Percentiles rank a stretch among this genome's conserved stretches.
These are phyloP conservation scores for Erigeron canadensis DNA, from an alignment of 129 eudicot species.

Conservation along the genomic window DNA sequence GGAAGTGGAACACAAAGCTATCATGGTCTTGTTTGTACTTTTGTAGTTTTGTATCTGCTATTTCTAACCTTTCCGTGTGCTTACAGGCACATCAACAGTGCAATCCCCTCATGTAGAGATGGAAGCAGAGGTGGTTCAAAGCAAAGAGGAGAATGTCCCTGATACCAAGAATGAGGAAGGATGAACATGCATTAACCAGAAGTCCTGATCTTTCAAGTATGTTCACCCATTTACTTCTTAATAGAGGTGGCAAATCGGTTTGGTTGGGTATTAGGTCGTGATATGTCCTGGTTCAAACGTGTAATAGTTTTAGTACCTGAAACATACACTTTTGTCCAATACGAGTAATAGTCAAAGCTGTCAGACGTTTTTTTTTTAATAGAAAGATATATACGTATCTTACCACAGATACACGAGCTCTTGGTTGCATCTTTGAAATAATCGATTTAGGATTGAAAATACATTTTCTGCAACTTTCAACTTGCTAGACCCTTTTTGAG, in stretches of 20 bases:
- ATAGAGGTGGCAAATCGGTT: not conserved
- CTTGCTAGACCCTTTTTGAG: no score
- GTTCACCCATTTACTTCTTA: not conserved
- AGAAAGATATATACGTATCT: no score
- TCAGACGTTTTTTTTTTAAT: no score
- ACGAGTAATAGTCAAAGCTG: no score
- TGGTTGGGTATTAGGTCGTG: not conserved
- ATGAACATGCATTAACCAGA: slow-evolving; percentile 23
- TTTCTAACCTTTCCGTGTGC: slow-evolving; percentile 1
- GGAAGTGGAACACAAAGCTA: not conserved
- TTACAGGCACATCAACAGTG: slow-evolving; percentile 28
- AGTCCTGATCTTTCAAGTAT: slow-evolving; percentile 27
- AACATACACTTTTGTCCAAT: no score
- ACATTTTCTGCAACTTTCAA: no score
- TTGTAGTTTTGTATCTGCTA: not conserved
- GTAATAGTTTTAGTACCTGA: no score
- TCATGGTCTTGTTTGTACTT: not conserved
- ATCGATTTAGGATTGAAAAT: no score
- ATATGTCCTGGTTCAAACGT: no score
- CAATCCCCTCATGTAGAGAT: slow-evolving; percentile 25
- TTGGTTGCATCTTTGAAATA: no score
- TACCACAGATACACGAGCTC: no score
- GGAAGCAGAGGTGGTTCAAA: slow-evolving; percentile 35
- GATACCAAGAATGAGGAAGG: slow-evolving; percentile 30
- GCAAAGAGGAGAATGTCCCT: slow-evolving; percentile 20